phyloP scores from a whole-genome alignment of 2,329 filamentous ascomycete species.

The Lachnellula subtilissima region DNA sequence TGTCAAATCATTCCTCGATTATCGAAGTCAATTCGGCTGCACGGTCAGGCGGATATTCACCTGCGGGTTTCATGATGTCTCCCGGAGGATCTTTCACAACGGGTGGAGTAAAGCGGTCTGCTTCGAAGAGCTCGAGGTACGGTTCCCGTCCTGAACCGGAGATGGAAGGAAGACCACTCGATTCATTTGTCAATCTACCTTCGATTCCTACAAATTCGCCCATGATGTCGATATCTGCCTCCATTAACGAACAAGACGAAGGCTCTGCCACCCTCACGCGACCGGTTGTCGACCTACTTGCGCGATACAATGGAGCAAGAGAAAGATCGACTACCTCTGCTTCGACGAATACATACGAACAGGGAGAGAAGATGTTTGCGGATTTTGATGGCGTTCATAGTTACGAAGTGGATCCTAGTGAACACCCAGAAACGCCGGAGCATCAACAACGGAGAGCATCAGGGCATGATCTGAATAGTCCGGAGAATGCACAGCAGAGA shows the following conservation, averaged over 20 bases:
- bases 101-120: constrained; percentile 48
- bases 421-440: not conserved
- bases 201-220: constrained; percentile 19
- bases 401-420: constrained; percentile 46
- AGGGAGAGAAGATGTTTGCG: constrained; percentile 63
- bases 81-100: constrained; percentile 53
- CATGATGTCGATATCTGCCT: constrained; percentile 17
- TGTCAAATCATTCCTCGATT: constrained; percentile 55
- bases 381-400: constrained; percentile 69
- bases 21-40: constrained; percentile 64
- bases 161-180: constrained; percentile 31
- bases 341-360: constrained; percentile 50
- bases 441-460: constrained; percentile 6
- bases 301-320: constrained; percentile 7
- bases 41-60: constrained; percentile 65
- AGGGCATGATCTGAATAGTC: constrained; percentile 3
- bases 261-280: constrained; percentile 21
- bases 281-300: constrained; percentile 18
- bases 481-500: constrained; percentile 4
- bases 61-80: constrained; percentile 62
- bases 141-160: constrained; percentile 31
- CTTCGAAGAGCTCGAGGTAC: constrained; percentile 45
- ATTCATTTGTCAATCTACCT: constrained; percentile 28
- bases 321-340: constrained; percentile 23
- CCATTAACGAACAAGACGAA: constrained; percentile 28